phyloP scores from a whole-genome alignment of 371 early-diverging fungal genomes.

The Phascolomyces articulosus region DNA sequence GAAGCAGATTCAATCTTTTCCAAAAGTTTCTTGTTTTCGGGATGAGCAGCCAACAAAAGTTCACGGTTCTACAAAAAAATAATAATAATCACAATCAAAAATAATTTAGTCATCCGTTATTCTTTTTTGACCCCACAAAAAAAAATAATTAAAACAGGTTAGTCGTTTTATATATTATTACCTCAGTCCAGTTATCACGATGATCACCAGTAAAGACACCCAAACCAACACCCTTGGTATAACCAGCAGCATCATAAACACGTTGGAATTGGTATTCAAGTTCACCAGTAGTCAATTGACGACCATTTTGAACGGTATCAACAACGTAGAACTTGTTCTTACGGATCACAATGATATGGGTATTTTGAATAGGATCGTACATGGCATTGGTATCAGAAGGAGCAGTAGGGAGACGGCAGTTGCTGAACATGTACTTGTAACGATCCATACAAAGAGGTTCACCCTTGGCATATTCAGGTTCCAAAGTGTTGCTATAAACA shows the following conservation, averaged over 20 bases:
- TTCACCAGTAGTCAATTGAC: constrained; percentile 82
- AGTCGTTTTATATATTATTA: constrained; percentile 32
- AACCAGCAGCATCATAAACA: constrained; percentile 80
- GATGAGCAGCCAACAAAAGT: constrained; percentile 63
- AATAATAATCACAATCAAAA: neutral
- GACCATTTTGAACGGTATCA: constrained; percentile 77
- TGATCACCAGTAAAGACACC: constrained; percentile 92
- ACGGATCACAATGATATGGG: constrained; percentile 87
- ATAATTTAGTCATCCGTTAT: neutral
- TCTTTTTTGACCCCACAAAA: neutral
- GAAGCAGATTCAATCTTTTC: constrained; percentile 83
- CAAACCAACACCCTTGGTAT: constrained; percentile 70
- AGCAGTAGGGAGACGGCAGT: constrained; percentile 88
- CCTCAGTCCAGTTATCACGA: constrained; percentile 93
- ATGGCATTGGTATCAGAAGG: constrained; percentile 80
- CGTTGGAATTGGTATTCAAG: constrained; percentile 77
- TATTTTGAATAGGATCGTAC: constrained; percentile 80
- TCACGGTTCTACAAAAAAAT: constrained; percentile 51
- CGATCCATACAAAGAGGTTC: constrained; percentile 88
- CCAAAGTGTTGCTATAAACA: constrained; percentile 67
- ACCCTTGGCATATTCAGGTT: constrained; percentile 83
- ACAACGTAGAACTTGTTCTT: constrained; percentile 90
- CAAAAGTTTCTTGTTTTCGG: constrained; percentile 72
- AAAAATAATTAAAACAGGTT: neutral
- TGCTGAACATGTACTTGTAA: constrained; percentile 96